These are phyloP conservation scores for Alternaria incomplexa DNA, from an alignment of 2,329 filamentous ascomycete genomes.

Conservation along the genomic window DNA sequence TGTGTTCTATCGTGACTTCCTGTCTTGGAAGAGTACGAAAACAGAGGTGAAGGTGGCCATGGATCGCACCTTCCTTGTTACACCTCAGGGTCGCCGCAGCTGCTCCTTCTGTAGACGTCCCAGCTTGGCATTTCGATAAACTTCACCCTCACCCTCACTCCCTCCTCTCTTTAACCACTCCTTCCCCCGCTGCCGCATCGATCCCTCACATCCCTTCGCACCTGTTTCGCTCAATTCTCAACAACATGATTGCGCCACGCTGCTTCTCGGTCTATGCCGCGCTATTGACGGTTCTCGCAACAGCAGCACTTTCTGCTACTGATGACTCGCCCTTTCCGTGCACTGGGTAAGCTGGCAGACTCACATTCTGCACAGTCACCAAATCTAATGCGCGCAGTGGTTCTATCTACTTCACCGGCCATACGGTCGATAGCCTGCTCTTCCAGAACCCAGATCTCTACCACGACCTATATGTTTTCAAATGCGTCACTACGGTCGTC, in stretches of 20 bases:
- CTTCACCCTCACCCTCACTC: neutral
- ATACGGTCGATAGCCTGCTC: constrained; percentile 33
- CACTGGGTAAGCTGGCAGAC: constrained; percentile 4
- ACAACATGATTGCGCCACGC: neutral
- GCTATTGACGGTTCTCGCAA: neutral
- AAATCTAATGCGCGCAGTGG: constrained; percentile 23
- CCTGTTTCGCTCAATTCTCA: neutral
- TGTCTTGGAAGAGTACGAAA: neutral
- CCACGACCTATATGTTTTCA: constrained; percentile 36
- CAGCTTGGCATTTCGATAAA: neutral
- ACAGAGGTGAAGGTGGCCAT: neutral
- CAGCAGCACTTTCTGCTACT: neutral
- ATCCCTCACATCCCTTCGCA: neutral
- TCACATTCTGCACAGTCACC: accelerated
- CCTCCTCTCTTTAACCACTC: neutral
- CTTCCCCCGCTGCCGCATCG: neutral
- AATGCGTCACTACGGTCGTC: constrained; percentile 32
- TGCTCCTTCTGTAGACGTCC: neutral
- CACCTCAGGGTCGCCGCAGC: neutral
- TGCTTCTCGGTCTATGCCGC: neutral
- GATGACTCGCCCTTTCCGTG: constrained; percentile 8
- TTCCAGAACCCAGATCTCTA: constrained; percentile 39
- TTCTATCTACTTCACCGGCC: constrained; percentile 36
- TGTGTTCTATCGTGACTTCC: neutral
- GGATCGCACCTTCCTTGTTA: neutral